Percentiles rank a stretch among this genome's conserved stretches.
Evolutionary conservation across 306 rosid species (phyloP).

Genomic region (Dicorynia guianensis): DNA sequence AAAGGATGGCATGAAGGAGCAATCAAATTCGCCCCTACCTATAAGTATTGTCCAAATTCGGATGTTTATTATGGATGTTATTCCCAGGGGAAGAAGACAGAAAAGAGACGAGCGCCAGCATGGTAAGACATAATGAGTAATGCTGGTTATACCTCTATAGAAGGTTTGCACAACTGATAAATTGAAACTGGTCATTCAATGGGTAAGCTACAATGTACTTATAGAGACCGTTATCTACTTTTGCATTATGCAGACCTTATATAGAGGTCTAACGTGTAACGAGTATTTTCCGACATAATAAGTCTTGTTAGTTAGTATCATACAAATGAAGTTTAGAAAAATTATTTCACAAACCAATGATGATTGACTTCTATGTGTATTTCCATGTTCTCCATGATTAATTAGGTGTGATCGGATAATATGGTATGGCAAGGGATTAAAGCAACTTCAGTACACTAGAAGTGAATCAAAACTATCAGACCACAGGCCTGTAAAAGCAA

Average conservation of each 20-base stretch:
- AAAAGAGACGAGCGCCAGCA: constrained; percentile 81
- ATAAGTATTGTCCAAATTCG: constrained; percentile 80
- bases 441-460: constrained; percentile 69
- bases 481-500: constrained; percentile 85
- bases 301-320: not conserved
- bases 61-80: constrained; percentile 68
- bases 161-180: no score
- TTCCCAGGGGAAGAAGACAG: constrained; percentile 51
- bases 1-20: constrained; percentile 85
- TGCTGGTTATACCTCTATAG: no score
- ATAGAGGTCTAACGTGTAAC: no score
- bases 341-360: constrained; percentile 2
- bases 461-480: constrained; percentile 80
- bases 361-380: not conserved
- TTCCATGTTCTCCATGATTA: not conserved
- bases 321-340: not conserved
- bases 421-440: constrained; percentile 72
- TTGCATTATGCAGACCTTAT: no score
- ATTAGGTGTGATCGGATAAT: constrained; percentile 90
- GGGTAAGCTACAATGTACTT: no score
- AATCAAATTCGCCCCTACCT: constrained; percentile 83
- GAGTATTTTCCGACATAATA: not conserved
- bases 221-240: no score
- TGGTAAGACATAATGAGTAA: constrained; percentile 53
- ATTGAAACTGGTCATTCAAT: no score